A percentile compares a stretch with the other conserved stretches of the same genome.
phyloP scores from a whole-genome alignment of 495 filamentous ascomycete genomes.

The Neurospora sublineolata region DNA sequence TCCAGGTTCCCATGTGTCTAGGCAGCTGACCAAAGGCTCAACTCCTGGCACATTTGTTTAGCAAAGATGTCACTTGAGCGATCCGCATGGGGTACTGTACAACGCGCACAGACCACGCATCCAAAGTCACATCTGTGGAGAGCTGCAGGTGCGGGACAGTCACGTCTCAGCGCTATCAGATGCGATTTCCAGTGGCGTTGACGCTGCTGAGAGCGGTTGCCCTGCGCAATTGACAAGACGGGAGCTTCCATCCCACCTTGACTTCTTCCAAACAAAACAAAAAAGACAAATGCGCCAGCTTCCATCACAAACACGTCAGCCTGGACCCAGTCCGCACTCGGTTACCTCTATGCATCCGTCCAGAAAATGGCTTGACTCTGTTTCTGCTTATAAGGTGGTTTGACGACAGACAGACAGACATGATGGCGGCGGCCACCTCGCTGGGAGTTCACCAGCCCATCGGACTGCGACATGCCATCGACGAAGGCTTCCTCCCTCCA shows the following conservation, averaged over 20 bases:
- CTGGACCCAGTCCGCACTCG: background rate
- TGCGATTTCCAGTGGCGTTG: background rate
- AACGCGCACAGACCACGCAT: background rate
- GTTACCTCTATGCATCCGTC: background rate
- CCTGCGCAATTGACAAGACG: background rate
- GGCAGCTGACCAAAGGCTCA: background rate
- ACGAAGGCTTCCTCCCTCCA: slow-evolving; percentile 63
- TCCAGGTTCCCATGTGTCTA: background rate
- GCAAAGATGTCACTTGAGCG: background rate
- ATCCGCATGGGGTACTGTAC: background rate
- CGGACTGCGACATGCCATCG: slow-evolving; percentile 69
- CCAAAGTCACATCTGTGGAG: background rate
- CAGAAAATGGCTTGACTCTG: slow-evolving; percentile 4
- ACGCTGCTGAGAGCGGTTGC: background rate
- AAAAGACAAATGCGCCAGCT: background rate
- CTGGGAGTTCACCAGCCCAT: slow-evolving; percentile 80
- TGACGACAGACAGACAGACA: slow-evolving; percentile 1
- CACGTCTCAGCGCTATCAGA: background rate
- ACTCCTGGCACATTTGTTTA: background rate
- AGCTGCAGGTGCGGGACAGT: background rate
- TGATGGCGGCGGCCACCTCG: slow-evolving; percentile 79
- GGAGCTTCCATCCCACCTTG: background rate
- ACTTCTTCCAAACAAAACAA: background rate
- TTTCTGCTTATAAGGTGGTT: background rate
- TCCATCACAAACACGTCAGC: background rate